Percentiles rank a stretch among this genome's conserved stretches.
Evolutionary conservation across 345 rosid genomes (phyloP).

Genomic region (Eucalyptus victrix): DNA sequence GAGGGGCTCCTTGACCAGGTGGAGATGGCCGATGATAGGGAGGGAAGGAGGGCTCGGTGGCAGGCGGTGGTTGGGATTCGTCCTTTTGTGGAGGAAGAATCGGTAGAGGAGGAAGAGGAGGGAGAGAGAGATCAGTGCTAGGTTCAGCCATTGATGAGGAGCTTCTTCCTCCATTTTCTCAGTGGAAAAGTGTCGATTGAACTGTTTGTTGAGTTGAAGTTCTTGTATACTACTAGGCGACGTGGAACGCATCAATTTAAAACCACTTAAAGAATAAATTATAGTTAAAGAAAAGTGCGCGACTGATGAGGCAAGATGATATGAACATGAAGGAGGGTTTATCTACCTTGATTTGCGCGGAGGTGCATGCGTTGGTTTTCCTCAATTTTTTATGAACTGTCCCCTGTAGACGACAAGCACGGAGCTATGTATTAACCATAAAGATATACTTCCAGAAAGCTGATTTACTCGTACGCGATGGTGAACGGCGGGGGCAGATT

Average conservation of each 20-base stretch:
- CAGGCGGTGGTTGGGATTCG: not conserved
- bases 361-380: not conserved
- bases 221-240: not conserved
- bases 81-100: not conserved
- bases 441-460: not conserved
- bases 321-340: not conserved
- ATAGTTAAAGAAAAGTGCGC: not conserved
- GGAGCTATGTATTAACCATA: not conserved
- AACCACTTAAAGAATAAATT: not conserved
- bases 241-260: not conserved
- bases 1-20: slow-evolving; percentile 1
- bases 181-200: not conserved
- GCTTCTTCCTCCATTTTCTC: not conserved
- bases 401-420: not conserved
- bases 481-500: slow-evolving; percentile 84
- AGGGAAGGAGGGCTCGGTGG: slow-evolving; percentile 1
- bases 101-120: not conserved
- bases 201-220: not conserved
- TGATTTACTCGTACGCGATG: slow-evolving; percentile 61
- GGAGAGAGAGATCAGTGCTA: not conserved
- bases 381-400: not conserved
- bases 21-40: slow-evolving; percentile 6
- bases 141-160: not conserved
- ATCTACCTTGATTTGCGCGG: not conserved
- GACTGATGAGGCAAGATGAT: not conserved